Evolutionary conservation across 305 asterid genomes (phyloP).

Genomic region (Solanum hybrid): DNA sequence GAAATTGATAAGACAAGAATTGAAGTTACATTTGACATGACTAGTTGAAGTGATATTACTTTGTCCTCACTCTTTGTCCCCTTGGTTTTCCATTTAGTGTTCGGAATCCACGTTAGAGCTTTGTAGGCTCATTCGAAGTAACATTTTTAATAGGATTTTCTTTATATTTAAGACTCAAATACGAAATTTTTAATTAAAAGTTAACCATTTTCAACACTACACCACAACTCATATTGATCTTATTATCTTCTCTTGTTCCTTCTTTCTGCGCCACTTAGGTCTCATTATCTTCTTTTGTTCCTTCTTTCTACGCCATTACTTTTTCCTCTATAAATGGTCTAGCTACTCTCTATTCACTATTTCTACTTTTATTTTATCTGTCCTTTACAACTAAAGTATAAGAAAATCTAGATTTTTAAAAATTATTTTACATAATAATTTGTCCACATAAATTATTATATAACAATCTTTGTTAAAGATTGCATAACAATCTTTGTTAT

Average conservation of each 20-base stretch:
- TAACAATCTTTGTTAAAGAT: no score
- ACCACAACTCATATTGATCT: neutral
- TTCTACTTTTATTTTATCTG: neutral
- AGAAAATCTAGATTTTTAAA: no score
- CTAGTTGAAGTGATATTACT: neutral
- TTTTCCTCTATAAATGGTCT: neutral
- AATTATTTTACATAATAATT: no score
- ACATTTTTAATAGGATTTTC: no score
- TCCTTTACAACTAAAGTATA: neutral
- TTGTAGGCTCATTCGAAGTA: rapidly evolving
- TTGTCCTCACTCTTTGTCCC: neutral
- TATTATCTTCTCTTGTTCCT: neutral
- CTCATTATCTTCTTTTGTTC: neutral
- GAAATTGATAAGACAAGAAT: neutral
- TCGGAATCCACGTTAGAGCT: rapidly evolving
- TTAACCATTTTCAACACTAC: rapidly evolving
- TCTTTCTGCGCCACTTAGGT: neutral
- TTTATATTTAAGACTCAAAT: no score
- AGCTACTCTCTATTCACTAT: neutral
- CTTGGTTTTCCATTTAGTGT: neutral
- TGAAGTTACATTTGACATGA: slow-evolving; percentile 1
- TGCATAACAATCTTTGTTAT: neutral
- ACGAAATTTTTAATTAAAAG: no score
- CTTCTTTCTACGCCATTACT: neutral
- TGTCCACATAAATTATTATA: no score